Evolutionary conservation across 768 basidiomycete species (phyloP), one percentile per base, ranked within the genome.

Genomic region (Lactarius deliciosus): DNA sequence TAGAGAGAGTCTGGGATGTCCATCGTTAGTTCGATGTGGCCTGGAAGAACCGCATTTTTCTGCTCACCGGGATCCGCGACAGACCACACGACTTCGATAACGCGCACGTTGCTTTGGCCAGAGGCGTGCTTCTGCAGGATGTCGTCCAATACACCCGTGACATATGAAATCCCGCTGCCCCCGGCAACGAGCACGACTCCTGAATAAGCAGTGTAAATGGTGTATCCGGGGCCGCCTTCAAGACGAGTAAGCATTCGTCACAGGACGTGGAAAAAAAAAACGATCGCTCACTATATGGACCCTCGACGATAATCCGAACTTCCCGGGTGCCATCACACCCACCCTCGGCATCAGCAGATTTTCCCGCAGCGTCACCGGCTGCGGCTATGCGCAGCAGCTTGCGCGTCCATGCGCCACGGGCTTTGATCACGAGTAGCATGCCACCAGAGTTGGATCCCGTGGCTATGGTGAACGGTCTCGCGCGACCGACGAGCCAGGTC

Each of bases 91-190:
- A 88, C 76, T 64, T 85, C 82, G 69, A 86, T 79, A 28, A 79
- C 64, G 20, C 80, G 77, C 5, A 81, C 73, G 59, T 79, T 76
- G 45, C 80, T 79, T 22, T 69, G 68, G 63, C 79, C 75, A 59
- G 74, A 53, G 61, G 73, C 57, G 68, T 74, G 76, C 64, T 77
- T 75, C 70, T 75, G 74, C 54, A 87, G 72, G n/a, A 88, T 75
- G 68, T 88, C 85, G 36, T 83, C 80, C 7, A 85, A 78, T 15
- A 81, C 73, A 13, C 78, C 73, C 22, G 86, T 78, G 4, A 79
- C 78, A 71, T 84, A 85, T 0, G 87, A 83, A 73, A 89, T 83
- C 2, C 87, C 87, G 25, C 82, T 83, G 11, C 87, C 88, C 11
- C 85, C 87, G 7, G 83, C 83, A 50, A 87, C 74, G 66, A 89